These are phyloP conservation scores for Scheffersomyces lignicola DNA, from an alignment of 1,139 yeast species.

Conservation along the genomic window DNA sequence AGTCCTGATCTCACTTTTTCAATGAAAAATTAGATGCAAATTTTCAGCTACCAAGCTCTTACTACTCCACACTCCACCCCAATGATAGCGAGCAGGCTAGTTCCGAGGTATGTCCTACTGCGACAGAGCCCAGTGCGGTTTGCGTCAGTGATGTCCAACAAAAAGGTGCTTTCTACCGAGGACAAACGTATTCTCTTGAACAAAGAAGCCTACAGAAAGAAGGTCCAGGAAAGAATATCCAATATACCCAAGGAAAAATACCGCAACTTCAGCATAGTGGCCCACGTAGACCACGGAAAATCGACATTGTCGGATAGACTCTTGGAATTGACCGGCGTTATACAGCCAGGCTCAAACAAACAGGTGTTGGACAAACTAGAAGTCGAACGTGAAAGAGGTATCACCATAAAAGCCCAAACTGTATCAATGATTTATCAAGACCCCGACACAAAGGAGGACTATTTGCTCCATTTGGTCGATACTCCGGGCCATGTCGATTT, in stretches of 20 bases:
- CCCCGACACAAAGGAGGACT: slow-evolving; percentile 59
- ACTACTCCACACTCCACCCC: too few relatives aligned
- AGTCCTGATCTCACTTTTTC: too few relatives aligned
- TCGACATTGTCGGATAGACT: slow-evolving; percentile 88
- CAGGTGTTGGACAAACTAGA: slow-evolving; percentile 90
- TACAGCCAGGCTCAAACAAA: slow-evolving; percentile 72
- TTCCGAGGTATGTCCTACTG: too few relatives aligned
- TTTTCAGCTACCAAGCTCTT: too few relatives aligned
- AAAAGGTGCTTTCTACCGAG: slow-evolving; percentile 15
- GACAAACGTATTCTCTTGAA: slow-evolving; percentile 30
- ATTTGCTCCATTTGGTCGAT: slow-evolving; percentile 85
- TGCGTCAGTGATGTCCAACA: background rate
- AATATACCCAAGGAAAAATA: slow-evolving; percentile 79
- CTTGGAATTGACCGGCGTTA: slow-evolving; percentile 85
- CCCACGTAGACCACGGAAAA: slow-evolving; percentile 97
- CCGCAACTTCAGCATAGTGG: slow-evolving; percentile 90
- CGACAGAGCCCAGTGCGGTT: too few relatives aligned
- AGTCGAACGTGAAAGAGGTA: slow-evolving; percentile 94
- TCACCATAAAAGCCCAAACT: slow-evolving; percentile 95
- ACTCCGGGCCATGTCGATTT: slow-evolving; percentile 99
- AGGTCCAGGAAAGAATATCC: slow-evolving; percentile 55
- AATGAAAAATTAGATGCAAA: too few relatives aligned
- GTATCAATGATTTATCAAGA: slow-evolving; percentile 87
- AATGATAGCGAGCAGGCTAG: too few relatives aligned
- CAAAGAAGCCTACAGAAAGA: slow-evolving; percentile 32